Base-by-base conservation (phyloP, 805 yeast species). In the Zygotorulaspora sp. region DNA sequence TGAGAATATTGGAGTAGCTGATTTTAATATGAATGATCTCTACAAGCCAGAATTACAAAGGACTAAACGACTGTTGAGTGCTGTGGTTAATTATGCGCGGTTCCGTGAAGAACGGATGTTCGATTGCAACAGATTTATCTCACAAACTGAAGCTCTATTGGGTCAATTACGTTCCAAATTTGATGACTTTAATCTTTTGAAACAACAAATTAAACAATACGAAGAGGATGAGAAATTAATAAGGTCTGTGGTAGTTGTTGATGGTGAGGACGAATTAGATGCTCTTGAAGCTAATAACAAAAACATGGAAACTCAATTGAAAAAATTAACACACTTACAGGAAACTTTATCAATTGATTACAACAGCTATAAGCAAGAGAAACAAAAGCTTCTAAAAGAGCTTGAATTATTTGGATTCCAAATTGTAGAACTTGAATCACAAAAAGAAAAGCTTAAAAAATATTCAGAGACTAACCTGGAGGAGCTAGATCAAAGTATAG, bases 51-150 rank as follows among this genome's bases (percentile, higher is more conserved):
- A 87, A n/a, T 67, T 83, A 0, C 61, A 58, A 25, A 67, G 95
- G 41, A 68, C 77, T 1, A 66, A 78, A 44, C 65, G 90, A 32
- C 68, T 86, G 14, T 60, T 87, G 18, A 85, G 95, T 55, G 92
- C 92, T 1, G 78, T 87, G 34, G 83, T 87, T 15, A 88, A 88
- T 57, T 88, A 77, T 67, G 94, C 94, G 1, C 66, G 90, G 40
- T 87, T 83, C 53, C 71, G 95, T 48, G 94, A 85, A 49, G 86
- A 80, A 47, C 78, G 83, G 42, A 73, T 80, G 57, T 71, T 68
- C 16, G 88, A 82, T 48, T 79, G 83, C 52, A 86, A 80, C 44
- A 74, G 73, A 17, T 64, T 83, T 17, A 75, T 81, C 19, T 63
- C 70, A 5, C 66, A 69, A 30, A 74, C 78, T 43, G 83, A 79